These are phyloP conservation scores for Calonectria pauciramosa DNA, from an alignment of 2,329 filamentous ascomycete genomes.

Conservation along the genomic window DNA sequence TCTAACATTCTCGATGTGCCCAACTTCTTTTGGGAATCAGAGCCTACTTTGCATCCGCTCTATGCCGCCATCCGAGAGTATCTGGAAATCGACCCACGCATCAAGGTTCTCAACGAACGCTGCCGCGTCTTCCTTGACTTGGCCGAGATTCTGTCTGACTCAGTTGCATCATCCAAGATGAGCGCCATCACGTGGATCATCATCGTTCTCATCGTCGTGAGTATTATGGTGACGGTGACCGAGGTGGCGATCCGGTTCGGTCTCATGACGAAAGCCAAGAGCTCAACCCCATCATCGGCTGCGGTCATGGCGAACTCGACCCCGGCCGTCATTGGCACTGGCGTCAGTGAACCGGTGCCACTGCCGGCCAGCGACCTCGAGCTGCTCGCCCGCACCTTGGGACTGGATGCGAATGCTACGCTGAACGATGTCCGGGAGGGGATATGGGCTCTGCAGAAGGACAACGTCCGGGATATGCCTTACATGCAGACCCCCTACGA, in stretches of 20 bases:
- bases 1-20: conserved; percentile 97
- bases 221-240: conserved; percentile 89
- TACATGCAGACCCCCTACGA: conserved; percentile 31
- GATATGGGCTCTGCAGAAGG: conserved; percentile 49
- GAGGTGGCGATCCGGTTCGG: conserved; percentile 91
- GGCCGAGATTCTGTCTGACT: conserved; percentile 93
- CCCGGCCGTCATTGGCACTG: conserved; percentile 35
- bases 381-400: conserved; percentile 51
- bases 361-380: conserved; percentile 50
- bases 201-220: conserved; percentile 91
- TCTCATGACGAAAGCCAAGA: conserved; percentile 66
- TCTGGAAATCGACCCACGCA: conserved; percentile 95
- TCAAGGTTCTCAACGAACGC: conserved; percentile 96
- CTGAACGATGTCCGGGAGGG: conserved; percentile 52
- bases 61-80: conserved; percentile 97
- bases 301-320: conserved; percentile 25
- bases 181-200: conserved; percentile 98
- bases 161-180: conserved; percentile 94
- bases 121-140: conserved; percentile 97
- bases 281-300: conserved; percentile 18
- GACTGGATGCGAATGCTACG: conserved; percentile 51
- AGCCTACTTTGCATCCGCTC: conserved; percentile 93
- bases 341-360: conserved; percentile 18
- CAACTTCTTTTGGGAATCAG: conserved; percentile 98
- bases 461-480: conserved; percentile 21